Evolutionary conservation across 805 yeast species (phyloP), one percentile per base, ranked within the genome.

Genomic region (Metschnikowia dekortorum): DNA sequence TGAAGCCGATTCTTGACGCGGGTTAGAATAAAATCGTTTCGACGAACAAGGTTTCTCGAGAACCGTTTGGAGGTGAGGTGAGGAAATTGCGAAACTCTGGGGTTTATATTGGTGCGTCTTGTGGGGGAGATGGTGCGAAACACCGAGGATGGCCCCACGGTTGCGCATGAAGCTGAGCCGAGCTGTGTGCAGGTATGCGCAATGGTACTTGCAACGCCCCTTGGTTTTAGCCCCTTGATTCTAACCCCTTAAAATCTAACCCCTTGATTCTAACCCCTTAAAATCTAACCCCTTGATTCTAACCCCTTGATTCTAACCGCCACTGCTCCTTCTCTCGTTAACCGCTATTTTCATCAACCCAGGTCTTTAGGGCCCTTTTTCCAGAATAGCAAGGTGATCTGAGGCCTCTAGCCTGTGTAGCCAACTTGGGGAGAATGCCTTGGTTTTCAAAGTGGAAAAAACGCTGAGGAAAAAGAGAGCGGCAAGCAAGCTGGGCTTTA

Each of bases 121-220:
- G 46, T 34, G 46, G 46, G 46, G 46, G 26, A 30, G 10, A 10
- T 22, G 8, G 39, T 22, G 40, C 46, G 37, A 16, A 18, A 35
- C 26, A 44, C 46, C 46, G 46, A 44, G 46, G 46, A 31, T 41
- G 26, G 32, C 29, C 37, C 28, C 45, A 13, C 30, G 36, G 31
- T 6, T 6, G 30, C 30, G 43, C 34, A 34, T 14, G 43, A 14
- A 30, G 14, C 6, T 3, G 6, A 6, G 3, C 45, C 45, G 32
- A 32, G 31, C 26, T 26, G 9, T 18, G 9, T 42, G 45, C 45
- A 42, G 38, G 44, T 10, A 5, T 8, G 7, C 29, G 29, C 39
- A 18, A 7, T 8, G 30, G 7, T 8, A 28, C n/a, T 8, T 22
- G 22, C 22, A 22, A 22, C 22, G 22, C 22, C 22, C 22, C 22